Evolutionary conservation across 306 rosid genomes (phyloP), one percentile per base, ranked within the genome.

Genomic region (Citrullus amarus): DNA sequence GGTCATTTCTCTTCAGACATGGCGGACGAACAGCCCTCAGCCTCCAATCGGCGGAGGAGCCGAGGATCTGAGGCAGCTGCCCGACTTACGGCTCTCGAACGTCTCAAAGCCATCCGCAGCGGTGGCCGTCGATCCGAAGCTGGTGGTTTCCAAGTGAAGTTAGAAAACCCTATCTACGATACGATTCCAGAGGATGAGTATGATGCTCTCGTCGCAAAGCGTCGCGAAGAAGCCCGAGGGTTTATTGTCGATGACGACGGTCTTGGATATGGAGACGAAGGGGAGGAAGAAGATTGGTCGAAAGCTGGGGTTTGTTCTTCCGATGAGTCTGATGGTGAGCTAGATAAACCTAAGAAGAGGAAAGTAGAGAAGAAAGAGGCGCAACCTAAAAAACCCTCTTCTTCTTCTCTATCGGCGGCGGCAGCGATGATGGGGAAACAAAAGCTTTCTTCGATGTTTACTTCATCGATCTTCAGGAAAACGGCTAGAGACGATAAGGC

Each of bases 211-310:
- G 97, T 90, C 0, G 97, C 99, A 54, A 91, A 88, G 78, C 93
- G 97, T 69, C 91, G 97, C 0, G 97, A 95, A 25, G 87, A 95
- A 79, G 87, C 83, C 41, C 79, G 82, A 4, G 82, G 83, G 16
- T 95, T 95, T 81, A 91, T 95, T 53, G 91, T 92, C 9, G 97
- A 92, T 76, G 97, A 91, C 50, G 91, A 95, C 11, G 97, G 97
- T 8, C 82, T 92, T 1, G 99, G 99, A 25, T 91, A 92, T 55
- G 85, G 89, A 50, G 98, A 95, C 70, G 96, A 88, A 79, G 99
- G 97, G 17, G 96, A 91, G 88, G 99, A 95, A 56, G 99, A 92
- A 87, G 99, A 95, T 60, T 95, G 99, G 99, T 91, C 99, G 0
- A 87, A 85, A 60, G 90, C 87, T 2, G 96, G 90, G 4, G 80